Conservation (phyloP, 306 rosid genomes). For the Lupinus albus region DNA sequence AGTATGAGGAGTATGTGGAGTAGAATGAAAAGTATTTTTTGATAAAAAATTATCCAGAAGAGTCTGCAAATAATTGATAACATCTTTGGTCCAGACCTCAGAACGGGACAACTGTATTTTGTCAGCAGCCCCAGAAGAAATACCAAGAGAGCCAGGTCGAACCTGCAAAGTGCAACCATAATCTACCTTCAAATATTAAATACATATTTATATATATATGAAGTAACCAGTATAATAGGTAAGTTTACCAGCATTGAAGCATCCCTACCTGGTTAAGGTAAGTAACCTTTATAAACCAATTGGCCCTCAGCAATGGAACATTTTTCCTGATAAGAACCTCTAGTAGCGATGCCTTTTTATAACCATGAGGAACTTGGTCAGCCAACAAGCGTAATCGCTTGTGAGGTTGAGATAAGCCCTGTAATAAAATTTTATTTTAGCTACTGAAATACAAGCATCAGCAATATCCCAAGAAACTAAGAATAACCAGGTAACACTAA, state of each 20-base stretch:
- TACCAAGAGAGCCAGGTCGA: conserved; percentile 64
- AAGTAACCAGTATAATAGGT: conserved; percentile 3
- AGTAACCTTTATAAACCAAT: conserved; percentile 89
- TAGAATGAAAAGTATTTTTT: conserved; percentile 41
- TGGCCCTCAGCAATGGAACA: conserved; percentile 94
- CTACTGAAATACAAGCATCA: conserved; percentile 28
- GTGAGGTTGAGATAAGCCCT: conserved; percentile 97
- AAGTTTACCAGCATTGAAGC: conserved; percentile 27
- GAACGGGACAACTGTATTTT: conserved; percentile 79
- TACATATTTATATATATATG: not conserved
- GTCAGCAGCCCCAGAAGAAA: conserved; percentile 72
- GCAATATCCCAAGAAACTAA: conserved; percentile 21
- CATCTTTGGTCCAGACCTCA: conserved; percentile 91
- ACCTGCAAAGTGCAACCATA: conserved; percentile 62
- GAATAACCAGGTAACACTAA: conserved; percentile 15
- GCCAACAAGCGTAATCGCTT: conserved; percentile 76
- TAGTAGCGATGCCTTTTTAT: conserved; percentile 68
- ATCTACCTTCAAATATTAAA: conserved; percentile 42
- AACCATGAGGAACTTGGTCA: conserved; percentile 89
- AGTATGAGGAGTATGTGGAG: conserved; percentile 49
- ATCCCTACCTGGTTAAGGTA: conserved; percentile 85
- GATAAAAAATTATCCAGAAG: conserved; percentile 78
- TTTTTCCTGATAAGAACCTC: conserved; percentile 88
- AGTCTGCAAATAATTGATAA: conserved; percentile 77
- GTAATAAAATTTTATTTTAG: conserved; percentile 35